These are phyloP conservation scores for Scenedesmus sp. DNA, from an alignment of 163 green algal species.

Conservation along the genomic window DNA sequence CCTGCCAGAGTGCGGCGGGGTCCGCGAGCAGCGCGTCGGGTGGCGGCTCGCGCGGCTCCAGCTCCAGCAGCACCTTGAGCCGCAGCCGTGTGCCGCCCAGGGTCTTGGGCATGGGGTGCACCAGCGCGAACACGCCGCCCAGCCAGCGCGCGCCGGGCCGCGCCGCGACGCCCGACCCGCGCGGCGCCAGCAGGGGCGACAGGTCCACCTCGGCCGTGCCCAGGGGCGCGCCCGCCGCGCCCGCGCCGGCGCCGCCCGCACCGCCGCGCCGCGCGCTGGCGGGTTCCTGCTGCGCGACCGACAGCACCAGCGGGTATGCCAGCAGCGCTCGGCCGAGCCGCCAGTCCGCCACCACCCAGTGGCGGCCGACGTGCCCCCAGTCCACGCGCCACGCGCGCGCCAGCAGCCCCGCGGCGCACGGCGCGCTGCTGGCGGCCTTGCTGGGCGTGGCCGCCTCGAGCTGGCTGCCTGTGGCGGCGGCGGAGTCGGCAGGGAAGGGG, in stretches of 20 bases:
- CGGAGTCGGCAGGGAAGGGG: neutral
- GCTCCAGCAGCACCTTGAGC: slow-evolving; percentile 53
- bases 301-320: slow-evolving; percentile 43
- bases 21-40: neutral
- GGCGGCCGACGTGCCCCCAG: slow-evolving; percentile 37
- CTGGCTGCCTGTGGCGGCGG: slow-evolving; percentile 3
- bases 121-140: slow-evolving; percentile 50
- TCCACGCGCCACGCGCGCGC: slow-evolving; percentile 35
- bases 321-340: slow-evolving; percentile 35
- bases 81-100: slow-evolving; percentile 45
- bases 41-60: slow-evolving; percentile 24
- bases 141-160: slow-evolving; percentile 55
- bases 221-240: slow-evolving; percentile 11
- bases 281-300: slow-evolving; percentile 12
- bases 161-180: slow-evolving; percentile 5
- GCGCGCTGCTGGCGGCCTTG: slow-evolving; percentile 28
- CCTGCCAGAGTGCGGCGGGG: slow-evolving; percentile 6
- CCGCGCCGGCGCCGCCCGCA: neutral
- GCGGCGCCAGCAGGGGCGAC: slow-evolving; percentile 40
- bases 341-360: slow-evolving; percentile 41
- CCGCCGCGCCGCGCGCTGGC: neutral
- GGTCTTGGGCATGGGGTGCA: slow-evolving; percentile 53
- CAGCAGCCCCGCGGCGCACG: neutral
- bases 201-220: slow-evolving; percentile 55
- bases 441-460: slow-evolving; percentile 2